phyloP scores from a whole-genome alignment of 768 basidiomycete genomes.

The Boletus rubescentipes region DNA sequence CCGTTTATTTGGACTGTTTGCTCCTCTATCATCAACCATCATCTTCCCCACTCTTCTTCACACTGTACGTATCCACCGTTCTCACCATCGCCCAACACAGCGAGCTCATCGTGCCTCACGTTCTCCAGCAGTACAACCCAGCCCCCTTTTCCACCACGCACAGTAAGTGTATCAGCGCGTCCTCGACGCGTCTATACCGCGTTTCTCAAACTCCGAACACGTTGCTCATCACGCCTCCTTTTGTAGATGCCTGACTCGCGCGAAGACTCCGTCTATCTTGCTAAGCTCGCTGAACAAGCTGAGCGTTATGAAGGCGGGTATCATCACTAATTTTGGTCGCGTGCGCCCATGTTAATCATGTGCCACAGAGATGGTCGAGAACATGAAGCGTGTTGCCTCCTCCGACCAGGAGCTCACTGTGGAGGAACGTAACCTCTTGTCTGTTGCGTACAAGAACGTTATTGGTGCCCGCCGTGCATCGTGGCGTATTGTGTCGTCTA shows the following conservation, averaged over 20 bases:
- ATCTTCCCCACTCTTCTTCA: conserved; percentile 39
- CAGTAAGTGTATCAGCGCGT: conserved; percentile 45
- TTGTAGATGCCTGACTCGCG: conserved; percentile 74
- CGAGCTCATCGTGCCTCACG: conserved; percentile 35
- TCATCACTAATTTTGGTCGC: conserved; percentile 9
- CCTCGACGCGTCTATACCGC: conserved; percentile 36
- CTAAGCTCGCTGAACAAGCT: conserved; percentile 99
- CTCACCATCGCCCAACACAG: conserved; percentile 32
- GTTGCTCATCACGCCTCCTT: conserved; percentile 13
- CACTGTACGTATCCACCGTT: conserved; percentile 41
- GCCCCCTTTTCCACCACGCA: conserved; percentile 29
- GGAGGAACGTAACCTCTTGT: conserved; percentile 96
- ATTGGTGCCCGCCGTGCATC: conserved; percentile 98
- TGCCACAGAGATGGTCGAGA: conserved; percentile 89
- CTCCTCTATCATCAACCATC: conserved; percentile 48
- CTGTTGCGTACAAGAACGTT: conserved; percentile 99
- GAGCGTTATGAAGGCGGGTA: conserved; percentile 95
- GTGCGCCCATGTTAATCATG: conserved; percentile 14
- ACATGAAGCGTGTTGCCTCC: conserved; percentile 98
- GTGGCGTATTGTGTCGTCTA: conserved; percentile 97
- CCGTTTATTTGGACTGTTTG: conserved; percentile 48
- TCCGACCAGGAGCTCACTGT: conserved; percentile 98
- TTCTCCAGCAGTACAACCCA: conserved; percentile 14
- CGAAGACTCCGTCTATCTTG: conserved; percentile 98
- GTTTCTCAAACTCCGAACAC: conserved; percentile 15